Base-by-base conservation (phyloP, 2,329 filamentous ascomycete genomes). In the Lachnellula occidentalis region DNA sequence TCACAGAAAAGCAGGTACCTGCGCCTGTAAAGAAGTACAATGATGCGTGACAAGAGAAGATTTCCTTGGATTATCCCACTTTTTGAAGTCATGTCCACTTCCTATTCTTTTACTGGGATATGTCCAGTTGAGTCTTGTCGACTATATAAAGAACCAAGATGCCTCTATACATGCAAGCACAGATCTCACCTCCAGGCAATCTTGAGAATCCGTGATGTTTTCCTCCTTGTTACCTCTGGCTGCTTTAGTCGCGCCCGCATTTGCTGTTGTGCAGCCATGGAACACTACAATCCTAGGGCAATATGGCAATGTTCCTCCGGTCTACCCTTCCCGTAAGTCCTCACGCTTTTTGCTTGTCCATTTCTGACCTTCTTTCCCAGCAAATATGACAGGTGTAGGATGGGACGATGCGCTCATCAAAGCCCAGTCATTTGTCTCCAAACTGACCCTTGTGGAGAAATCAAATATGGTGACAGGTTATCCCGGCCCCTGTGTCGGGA, bases 381-480 rank as follows among this genome's bases (percentile, higher is more conserved):
- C 58, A 21, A 50, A 55, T 31, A 51, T 50, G 14, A 64, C 54
- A 37, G 56, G 54, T 41, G 45, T 45, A 45, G 57, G 59, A 17
- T 92, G 88, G 88, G 75, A 74, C 22, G 79, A 79, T 21, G 87
- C 86, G 63, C 90, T 90, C 64, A 72, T 71, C 48, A 88, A 87
- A 64, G 88, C 88, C 1, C 78, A 83, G 53, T 70, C 75, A 3
- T 70, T 91, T 22, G 87, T 92, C 17, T 79, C 81, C 51, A 79
- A 81, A 48, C 87, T 92, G 85, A 91, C 87, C 0, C 69, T 91
- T 52, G 87, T 86, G 2, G 88, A 92, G 67, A 92, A 92, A 73
- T 83, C 85, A 36, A 51, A 49, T 14, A 45, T 64, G 42, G 54
- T 63, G 12, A 64, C 58, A 41, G 61, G 63, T 45, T 50, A 45